Base-by-base conservation (phyloP, 202 grass and related monocot species). In the Setaria italica region DNA sequence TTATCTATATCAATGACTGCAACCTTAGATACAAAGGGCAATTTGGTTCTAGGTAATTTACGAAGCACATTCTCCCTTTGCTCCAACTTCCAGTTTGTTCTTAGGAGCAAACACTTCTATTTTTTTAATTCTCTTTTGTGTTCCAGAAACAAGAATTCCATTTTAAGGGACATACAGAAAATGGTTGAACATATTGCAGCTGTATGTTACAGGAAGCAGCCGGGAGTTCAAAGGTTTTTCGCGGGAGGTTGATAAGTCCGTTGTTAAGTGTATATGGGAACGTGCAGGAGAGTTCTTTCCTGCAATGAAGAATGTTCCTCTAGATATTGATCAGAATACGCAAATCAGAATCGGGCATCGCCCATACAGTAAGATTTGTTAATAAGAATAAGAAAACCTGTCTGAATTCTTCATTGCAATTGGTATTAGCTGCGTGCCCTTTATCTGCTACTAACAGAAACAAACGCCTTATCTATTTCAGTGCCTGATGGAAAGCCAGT, bases 401-500 rank as follows among this genome's bases (percentile, higher is more conserved):
- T 82, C 30, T 88, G 64, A 65, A 82, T 71, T 19, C 17, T 84
- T 62, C 67, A 53, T 87, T 67, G 21, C 1, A 63, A 70, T 80
- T 80, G 12, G 60, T 47, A 37, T 82, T 68, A 58, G 4, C 42
- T 78, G 74, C 64, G 16, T 70, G 29, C 34, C 69, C 13, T 64
- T 60, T 74, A 70, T 64, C 55, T 72, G 19, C 58, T 69, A 70
- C 35, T 42, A 59, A 90, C 65, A 7, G 33, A 68, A 69, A 63
- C 29, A 79, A 67, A 77, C 37, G 4, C 62, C 9, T 63, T 85
- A 19, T 85, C 48, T 87, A 45, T 86, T 90, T 88, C 85, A 99
- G 93, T 95, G 91, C 91, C 96, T 70, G 96, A 99, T 90, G 96
- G 96, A 75, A 99, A 94, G 80, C 96, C 96, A 82, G 96, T 99